Evolutionary conservation across 2,329 filamentous ascomycete genomes (phyloP).

Genomic region (Chaetomium strumarium): DNA sequence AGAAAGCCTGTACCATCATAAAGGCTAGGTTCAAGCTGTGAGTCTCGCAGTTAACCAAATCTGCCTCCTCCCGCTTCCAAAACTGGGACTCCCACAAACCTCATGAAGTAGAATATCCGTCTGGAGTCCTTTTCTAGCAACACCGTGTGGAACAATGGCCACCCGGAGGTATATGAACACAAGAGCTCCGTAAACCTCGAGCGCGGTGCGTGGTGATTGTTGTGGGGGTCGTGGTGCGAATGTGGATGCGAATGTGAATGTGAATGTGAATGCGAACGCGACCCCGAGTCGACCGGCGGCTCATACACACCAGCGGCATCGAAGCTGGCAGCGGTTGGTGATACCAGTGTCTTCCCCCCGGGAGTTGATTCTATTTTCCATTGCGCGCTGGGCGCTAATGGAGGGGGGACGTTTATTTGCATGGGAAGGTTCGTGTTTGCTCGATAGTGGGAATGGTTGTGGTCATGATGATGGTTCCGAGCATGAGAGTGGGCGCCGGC

Average conservation of each 20-base stretch:
- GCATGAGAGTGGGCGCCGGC: slow-evolving; percentile 24
- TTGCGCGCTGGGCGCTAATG: slow-evolving; percentile 33
- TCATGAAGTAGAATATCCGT: slow-evolving; percentile 95
- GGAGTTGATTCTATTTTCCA: slow-evolving; percentile 38
- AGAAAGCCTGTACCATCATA: slow-evolving; percentile 91
- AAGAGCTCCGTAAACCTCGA: slow-evolving; percentile 69
- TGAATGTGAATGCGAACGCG: slow-evolving; percentile 13
- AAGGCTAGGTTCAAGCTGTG: slow-evolving; percentile 83
- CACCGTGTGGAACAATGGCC: slow-evolving; percentile 78
- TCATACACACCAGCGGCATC: slow-evolving; percentile 28
- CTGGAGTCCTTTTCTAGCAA: slow-evolving; percentile 87
- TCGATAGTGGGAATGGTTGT: slow-evolving; percentile 29
- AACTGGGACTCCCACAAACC: slow-evolving; percentile 44
- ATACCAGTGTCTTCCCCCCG: slow-evolving; percentile 37
- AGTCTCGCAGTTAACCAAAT: slow-evolving; percentile 5
- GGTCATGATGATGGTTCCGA: slow-evolving; percentile 28
- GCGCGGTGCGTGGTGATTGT: slow-evolving; percentile 39
- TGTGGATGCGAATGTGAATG: slow-evolving; percentile 13
- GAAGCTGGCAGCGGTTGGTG: slow-evolving; percentile 26
- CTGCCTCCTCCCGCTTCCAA: not conserved
- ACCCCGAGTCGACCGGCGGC: slow-evolving; percentile 21
- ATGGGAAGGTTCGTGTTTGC: slow-evolving; percentile 32
- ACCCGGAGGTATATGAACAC: slow-evolving; percentile 61
- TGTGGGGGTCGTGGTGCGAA: not conserved
- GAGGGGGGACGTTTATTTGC: slow-evolving; percentile 31